phyloP scores from a whole-genome alignment of 306 rosid genomes.

The Rosa persica region DNA sequence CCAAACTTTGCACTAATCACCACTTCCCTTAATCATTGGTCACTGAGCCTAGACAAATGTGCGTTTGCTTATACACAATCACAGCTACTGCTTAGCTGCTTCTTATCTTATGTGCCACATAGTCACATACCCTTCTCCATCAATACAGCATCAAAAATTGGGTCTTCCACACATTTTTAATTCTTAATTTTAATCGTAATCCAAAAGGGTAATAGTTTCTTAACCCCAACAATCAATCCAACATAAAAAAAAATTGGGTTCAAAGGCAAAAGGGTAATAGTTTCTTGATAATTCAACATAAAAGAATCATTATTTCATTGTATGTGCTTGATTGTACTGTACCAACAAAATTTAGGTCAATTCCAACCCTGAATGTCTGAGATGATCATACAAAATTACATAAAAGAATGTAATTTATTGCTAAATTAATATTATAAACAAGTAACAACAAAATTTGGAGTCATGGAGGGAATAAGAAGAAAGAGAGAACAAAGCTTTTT shows the following conservation, averaged over 20 bases:
- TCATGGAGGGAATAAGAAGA: neutral
- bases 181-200: neutral
- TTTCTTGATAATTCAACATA: neutral
- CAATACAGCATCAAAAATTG: neutral
- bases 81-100: constrained; percentile 7
- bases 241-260: neutral
- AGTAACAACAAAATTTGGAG: constrained; percentile 29
- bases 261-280: neutral
- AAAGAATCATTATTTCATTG: neutral
- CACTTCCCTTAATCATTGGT: neutral
- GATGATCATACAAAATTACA: constrained; percentile 4
- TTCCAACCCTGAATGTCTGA: too few relatives aligned
- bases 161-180: neutral
- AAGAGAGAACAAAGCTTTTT: neutral
- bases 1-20: too few relatives aligned
- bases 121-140: neutral
- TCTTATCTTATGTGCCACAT: neutral
- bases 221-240: neutral
- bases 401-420: constrained; percentile 21
- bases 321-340: neutral
- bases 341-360: neutral
- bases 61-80: neutral
- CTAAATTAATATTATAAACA: constrained; percentile 45
- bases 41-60: neutral
- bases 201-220: neutral